Percentiles rank a stretch among this genome's conserved stretches.
Evolutionary conservation across 306 rosid genomes (phyloP).

Genomic region (Chamaecrista fasciculata): DNA sequence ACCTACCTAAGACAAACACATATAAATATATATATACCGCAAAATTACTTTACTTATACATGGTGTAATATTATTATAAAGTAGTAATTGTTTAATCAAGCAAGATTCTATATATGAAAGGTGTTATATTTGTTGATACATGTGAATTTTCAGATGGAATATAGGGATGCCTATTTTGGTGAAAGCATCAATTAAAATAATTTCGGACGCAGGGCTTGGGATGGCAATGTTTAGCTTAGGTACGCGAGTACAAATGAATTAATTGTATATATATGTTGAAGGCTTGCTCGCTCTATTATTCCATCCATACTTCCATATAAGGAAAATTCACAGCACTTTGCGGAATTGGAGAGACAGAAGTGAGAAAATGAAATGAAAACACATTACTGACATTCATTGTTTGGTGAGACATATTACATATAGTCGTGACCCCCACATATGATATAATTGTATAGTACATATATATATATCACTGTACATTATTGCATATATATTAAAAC

Average conservation of each 20-base stretch:
- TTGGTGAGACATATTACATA: too few species aligned
- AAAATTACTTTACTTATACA: neutral
- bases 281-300: too few species aligned
- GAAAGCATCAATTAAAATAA: conserved; percentile 70
- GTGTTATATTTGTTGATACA: neutral
- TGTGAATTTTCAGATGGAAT: conserved; percentile 61
- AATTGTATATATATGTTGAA: neutral
- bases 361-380: neutral
- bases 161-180: conserved; percentile 76
- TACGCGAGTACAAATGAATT: conserved; percentile 25
- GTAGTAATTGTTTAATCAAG: neutral
- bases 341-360: conserved; percentile 14
- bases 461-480: too few species aligned
- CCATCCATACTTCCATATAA: neutral
- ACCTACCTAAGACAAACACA: neutral
- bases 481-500: too few species aligned
- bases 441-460: too few species aligned
- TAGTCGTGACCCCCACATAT: too few species aligned
- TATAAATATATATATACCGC: neutral
- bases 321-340: conserved; percentile 1
- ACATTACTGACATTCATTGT: too few species aligned
- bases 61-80: neutral
- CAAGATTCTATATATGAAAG: neutral
- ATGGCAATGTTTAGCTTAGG: conserved; percentile 99
- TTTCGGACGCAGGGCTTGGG: conserved; percentile 96